Percentiles rank a stretch among this genome's conserved stretches.
Evolutionary conservation across 2,329 filamentous ascomycete species (phyloP).

Genomic region (Pseudogymnoascus sp.): DNA sequence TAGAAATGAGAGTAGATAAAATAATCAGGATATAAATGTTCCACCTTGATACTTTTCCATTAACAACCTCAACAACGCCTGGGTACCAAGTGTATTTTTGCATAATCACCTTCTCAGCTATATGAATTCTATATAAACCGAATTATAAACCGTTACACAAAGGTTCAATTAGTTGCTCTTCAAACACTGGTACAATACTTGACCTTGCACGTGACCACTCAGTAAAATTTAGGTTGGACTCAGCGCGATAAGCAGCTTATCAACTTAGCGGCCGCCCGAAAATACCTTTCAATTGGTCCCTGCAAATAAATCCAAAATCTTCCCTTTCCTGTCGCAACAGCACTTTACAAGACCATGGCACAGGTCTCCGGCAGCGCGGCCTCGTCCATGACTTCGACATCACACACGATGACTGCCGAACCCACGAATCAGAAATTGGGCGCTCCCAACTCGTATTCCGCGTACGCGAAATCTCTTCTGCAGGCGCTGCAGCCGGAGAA

Average conservation of each 20-base stretch:
- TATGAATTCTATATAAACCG: background rate
- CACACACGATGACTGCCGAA: slow-evolving; percentile 53
- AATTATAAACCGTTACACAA: background rate
- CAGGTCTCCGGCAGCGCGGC: slow-evolving; percentile 37
- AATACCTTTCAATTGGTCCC: slow-evolving; percentile 9
- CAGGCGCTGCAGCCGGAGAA: slow-evolving; percentile 22
- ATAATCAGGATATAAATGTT: background rate
- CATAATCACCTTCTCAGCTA: too few species aligned
- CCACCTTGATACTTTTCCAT: background rate
- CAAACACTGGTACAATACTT: background rate
- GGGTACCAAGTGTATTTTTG: too few species aligned
- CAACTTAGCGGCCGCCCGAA: slow-evolving; percentile 5
- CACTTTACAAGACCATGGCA: slow-evolving; percentile 4
- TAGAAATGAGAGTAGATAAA: background rate
- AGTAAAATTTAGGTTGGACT: background rate
- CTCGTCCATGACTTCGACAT: slow-evolving; percentile 57
- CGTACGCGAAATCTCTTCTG: slow-evolving; percentile 29
- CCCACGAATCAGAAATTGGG: slow-evolving; percentile 29
- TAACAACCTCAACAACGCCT: background rate
- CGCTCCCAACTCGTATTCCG: slow-evolving; percentile 26
- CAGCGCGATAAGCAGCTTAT: slow-evolving; percentile 2
- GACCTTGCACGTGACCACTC: background rate
- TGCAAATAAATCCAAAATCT: slow-evolving; percentile 9
- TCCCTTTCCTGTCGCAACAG: slow-evolving; percentile 2
- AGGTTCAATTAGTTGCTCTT: background rate